phyloP scores from a whole-genome alignment of 2,329 filamentous ascomycete genomes.

The Aspergillus fumigatiaffinis region DNA sequence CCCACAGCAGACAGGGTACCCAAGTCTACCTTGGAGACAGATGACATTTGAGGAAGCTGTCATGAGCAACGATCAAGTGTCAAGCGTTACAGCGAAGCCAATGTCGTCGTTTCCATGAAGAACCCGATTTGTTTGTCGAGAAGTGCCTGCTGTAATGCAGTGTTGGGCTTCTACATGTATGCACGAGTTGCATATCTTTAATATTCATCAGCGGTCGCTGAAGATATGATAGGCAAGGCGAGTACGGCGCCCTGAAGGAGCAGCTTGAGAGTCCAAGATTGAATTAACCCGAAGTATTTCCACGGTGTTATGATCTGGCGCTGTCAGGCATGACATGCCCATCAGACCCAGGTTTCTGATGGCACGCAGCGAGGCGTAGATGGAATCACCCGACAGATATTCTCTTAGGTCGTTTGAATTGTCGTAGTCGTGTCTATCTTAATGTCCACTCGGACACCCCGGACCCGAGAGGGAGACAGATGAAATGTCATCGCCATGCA shows the following conservation, averaged over 20 bases:
- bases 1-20: neutral
- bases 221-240: constrained; percentile 2
- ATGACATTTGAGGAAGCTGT: neutral
- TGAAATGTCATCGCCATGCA: constrained; percentile 12
- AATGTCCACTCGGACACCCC: constrained; percentile 32
- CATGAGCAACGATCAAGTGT: neutral
- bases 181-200: constrained; percentile 22
- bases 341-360: neutral
- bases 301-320: constrained; percentile 12
- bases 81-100: neutral
- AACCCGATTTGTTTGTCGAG: constrained; percentile 4
- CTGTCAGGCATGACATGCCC: constrained; percentile 8
- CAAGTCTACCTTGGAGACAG: neutral
- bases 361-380: constrained; percentile 1
- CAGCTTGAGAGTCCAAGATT: constrained; percentile 4
- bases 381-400: constrained; percentile 17
- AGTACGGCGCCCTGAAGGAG: neutral
- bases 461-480: constrained; percentile 17
- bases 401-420: constrained; percentile 4
- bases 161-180: constrained; percentile 19
- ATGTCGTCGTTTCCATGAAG: constrained; percentile 7
- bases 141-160: constrained; percentile 3
- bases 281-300: constrained; percentile 5
- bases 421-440: constrained; percentile 24
- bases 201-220: constrained; percentile 11